Conservation (phyloP, 495 filamentous ascomycete genomes). For the Parachaetomium inaequale region DNA sequence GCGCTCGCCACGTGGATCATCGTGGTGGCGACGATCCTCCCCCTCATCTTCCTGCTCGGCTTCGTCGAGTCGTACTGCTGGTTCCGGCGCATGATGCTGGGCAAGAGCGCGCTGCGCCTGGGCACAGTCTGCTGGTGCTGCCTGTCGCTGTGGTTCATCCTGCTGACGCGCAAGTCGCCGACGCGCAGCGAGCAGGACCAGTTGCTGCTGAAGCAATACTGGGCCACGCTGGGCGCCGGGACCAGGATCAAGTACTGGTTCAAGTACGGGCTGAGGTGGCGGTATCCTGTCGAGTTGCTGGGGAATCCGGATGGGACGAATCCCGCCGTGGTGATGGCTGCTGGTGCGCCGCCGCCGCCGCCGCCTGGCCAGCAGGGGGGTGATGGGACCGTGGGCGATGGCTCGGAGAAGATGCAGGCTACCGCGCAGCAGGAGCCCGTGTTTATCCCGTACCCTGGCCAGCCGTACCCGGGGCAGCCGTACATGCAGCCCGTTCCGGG, state of each 20-base stretch:
- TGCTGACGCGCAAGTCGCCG: constrained; percentile 39
- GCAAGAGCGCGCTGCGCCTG: constrained; percentile 46
- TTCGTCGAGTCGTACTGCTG: constrained; percentile 49
- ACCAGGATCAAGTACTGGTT: constrained; percentile 46
- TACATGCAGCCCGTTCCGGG: background rate
- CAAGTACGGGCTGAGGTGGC: constrained; percentile 48
- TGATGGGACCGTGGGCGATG: background rate
- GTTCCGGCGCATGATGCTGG: constrained; percentile 52
- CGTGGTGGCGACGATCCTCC: constrained; percentile 38
- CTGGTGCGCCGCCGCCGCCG: background rate
- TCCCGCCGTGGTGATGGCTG: background rate
- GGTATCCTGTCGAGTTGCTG: constrained; percentile 40
- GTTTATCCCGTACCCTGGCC: background rate
- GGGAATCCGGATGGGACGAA: constrained; percentile 12
- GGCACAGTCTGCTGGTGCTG: constrained; percentile 48
- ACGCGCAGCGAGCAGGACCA: constrained; percentile 43
- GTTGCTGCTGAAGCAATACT: constrained; percentile 38
- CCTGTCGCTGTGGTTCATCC: constrained; percentile 41
- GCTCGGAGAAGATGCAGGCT: background rate
- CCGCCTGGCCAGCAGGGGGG: background rate
- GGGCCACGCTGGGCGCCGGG: constrained; percentile 40
- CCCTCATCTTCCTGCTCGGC: constrained; percentile 45
- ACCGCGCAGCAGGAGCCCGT: background rate
- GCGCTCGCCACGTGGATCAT: constrained; percentile 33
- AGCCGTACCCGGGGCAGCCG: too few relatives aligned